phyloP scores from a whole-genome alignment of 768 basidiomycete species.

The Coprinellus micaceus region DNA sequence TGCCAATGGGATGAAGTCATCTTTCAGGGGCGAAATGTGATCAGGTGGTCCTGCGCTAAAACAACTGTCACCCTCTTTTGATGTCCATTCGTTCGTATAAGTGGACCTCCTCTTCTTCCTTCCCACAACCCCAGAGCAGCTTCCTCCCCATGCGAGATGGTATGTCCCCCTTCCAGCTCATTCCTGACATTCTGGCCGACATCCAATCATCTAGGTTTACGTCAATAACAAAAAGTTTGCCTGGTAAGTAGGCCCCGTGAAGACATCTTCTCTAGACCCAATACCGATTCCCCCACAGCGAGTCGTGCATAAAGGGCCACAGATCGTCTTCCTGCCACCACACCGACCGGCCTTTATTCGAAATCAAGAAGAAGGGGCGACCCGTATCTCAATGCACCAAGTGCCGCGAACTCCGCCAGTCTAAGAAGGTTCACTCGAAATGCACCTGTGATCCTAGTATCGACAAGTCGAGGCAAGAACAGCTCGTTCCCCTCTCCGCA shows the following conservation, averaged over 20 bases:
- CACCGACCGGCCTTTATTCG: slow-evolving; percentile 84
- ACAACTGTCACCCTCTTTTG: neutral
- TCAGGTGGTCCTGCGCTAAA: slow-evolving; percentile 11
- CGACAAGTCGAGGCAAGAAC: slow-evolving; percentile 28
- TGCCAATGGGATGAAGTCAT: neutral
- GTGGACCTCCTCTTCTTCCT: neutral
- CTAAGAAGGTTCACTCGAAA: slow-evolving; percentile 77
- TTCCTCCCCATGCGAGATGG: slow-evolving; percentile 6
- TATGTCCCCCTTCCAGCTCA: neutral
- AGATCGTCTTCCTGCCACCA: slow-evolving; percentile 87
- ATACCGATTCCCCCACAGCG: slow-evolving; percentile 40
- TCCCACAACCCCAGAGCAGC: neutral
- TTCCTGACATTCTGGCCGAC: neutral
- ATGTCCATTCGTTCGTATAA: neutral
- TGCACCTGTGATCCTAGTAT: slow-evolving; percentile 60
- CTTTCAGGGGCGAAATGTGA: slow-evolving; percentile 8
- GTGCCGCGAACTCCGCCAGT: slow-evolving; percentile 79
- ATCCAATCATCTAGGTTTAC: slow-evolving; percentile 46
- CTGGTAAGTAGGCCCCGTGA: slow-evolving; percentile 52
- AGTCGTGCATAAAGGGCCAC: slow-evolving; percentile 93
- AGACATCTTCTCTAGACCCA: neutral
- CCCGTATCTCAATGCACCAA: slow-evolving; percentile 87
- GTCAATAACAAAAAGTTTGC: slow-evolving; percentile 75
- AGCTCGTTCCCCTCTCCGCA: slow-evolving; percentile 32
- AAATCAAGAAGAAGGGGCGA: slow-evolving; percentile 90